A percentile compares a stretch with the other conserved stretches of the same genome.
These are phyloP conservation scores for Corniculantispora saksenae DNA, from an alignment of 2,329 filamentous ascomycete genomes.

Conservation along the genomic window DNA sequence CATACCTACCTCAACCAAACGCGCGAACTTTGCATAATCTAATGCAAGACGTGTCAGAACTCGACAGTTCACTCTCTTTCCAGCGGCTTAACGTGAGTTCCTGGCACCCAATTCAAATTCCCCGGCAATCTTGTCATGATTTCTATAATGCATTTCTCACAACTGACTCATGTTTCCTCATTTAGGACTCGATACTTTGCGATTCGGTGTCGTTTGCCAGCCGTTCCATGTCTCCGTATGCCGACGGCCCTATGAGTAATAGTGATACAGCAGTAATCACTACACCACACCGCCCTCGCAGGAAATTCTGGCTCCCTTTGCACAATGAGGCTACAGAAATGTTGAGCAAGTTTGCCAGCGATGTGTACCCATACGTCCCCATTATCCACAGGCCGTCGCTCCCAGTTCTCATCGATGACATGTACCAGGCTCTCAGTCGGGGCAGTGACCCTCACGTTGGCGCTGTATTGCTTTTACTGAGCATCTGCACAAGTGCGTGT, in stretches of 20 bases:
- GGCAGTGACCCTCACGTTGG: not conserved
- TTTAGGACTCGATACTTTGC: too few species aligned
- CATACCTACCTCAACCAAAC: not conserved
- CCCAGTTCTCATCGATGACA: not conserved
- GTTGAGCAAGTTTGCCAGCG: not conserved
- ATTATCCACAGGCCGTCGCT: not conserved
- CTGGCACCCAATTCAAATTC: not conserved
- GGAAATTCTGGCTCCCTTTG: not conserved
- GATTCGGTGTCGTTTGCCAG: too few species aligned
- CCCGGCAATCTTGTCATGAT: not conserved
- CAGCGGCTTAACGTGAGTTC: not conserved
- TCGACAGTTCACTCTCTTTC: not conserved
- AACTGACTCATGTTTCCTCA: too few species aligned
- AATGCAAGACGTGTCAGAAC: not conserved
- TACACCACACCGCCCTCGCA: not conserved
- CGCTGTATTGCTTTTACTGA: not conserved
- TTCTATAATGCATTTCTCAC: not conserved
- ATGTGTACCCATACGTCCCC: not conserved
- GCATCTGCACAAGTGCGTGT: not conserved
- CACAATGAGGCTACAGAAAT: not conserved
- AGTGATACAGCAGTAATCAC: not conserved
- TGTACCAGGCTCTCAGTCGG: not conserved
- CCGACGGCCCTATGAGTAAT: not conserved
- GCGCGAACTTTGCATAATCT: not conserved
- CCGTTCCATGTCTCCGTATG: too few species aligned